Conservation (phyloP, 306 rosid species). For the Mimosa pudica region DNA sequence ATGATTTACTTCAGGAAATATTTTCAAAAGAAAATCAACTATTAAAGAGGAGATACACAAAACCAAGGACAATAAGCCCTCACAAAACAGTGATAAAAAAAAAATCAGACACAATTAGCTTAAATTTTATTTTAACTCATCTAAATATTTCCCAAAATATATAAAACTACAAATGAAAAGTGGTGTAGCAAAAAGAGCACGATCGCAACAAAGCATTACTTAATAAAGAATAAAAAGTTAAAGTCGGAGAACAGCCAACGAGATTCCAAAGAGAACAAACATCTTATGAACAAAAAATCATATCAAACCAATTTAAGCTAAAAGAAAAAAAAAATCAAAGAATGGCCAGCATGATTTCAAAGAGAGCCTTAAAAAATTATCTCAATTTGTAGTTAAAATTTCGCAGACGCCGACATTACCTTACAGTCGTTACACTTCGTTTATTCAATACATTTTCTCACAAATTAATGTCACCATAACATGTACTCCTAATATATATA, state of each 20-base stretch:
- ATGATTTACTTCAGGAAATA: constrained; percentile 17
- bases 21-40: background rate
- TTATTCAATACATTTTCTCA: background rate
- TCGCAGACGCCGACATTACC: background rate
- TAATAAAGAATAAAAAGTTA: background rate
- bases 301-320: background rate
- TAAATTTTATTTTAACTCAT: background rate
- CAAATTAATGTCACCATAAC: background rate
- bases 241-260: background rate
- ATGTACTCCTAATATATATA: too few species aligned
- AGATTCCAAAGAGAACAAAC: background rate
- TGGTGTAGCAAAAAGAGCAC: background rate
- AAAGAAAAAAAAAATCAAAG: background rate
- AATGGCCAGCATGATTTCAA: background rate
- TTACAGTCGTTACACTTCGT: background rate
- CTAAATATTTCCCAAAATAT: background rate
- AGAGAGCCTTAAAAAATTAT: background rate
- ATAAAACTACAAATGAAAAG: background rate
- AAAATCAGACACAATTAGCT: background rate
- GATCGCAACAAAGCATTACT: background rate
- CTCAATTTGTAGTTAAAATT: background rate
- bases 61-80: background rate
- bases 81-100: background rate
- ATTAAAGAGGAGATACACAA: background rate
- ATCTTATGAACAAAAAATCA: background rate